A percentile compares a stretch with the other conserved stretches of the same genome.
These are phyloP conservation scores for peach (Prunus persica) DNA, from an alignment of 306 rosid species.

Conservation along the genomic window DNA sequence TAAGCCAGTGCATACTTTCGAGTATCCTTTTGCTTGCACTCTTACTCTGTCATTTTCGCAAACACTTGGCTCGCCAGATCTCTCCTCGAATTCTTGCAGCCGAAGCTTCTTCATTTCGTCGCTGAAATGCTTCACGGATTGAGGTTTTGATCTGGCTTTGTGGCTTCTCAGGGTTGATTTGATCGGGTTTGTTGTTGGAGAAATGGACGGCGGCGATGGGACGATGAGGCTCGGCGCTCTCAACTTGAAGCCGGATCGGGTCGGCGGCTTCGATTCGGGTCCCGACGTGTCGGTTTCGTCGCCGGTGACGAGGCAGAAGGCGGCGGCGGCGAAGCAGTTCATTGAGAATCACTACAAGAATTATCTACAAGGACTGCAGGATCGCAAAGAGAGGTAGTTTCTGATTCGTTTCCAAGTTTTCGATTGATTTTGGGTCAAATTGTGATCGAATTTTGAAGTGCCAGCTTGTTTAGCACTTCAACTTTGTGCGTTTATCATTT, in stretches of 20 bases:
- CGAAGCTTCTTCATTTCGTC: constrained; percentile 9
- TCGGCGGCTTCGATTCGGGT: constrained; percentile 57
- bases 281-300: constrained; percentile 87
- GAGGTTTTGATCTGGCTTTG: constrained; percentile 3
- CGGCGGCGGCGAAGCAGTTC: constrained; percentile 92
- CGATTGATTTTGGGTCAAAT: background rate
- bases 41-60: constrained; percentile 28
- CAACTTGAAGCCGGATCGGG: constrained; percentile 67
- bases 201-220: constrained; percentile 84
- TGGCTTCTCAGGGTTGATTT: constrained; percentile 7
- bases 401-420: background rate
- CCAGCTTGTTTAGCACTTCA: background rate
- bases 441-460: background rate
- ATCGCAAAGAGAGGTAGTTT: constrained; percentile 84
- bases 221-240: constrained; percentile 81
- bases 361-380: constrained; percentile 88
- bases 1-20: constrained; percentile 25
- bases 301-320: constrained; percentile 92
- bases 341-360: constrained; percentile 98
- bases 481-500: background rate
- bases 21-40: constrained; percentile 3
- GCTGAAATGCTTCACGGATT: constrained; percentile 22
- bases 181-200: background rate
- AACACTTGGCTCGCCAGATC: constrained; percentile 28
- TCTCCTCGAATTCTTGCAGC: constrained; percentile 14